Percentiles rank a stretch among this genome's conserved stretches.
phyloP scores from a whole-genome alignment of 345 rosid genomes.

The Psidium guajava region DNA sequence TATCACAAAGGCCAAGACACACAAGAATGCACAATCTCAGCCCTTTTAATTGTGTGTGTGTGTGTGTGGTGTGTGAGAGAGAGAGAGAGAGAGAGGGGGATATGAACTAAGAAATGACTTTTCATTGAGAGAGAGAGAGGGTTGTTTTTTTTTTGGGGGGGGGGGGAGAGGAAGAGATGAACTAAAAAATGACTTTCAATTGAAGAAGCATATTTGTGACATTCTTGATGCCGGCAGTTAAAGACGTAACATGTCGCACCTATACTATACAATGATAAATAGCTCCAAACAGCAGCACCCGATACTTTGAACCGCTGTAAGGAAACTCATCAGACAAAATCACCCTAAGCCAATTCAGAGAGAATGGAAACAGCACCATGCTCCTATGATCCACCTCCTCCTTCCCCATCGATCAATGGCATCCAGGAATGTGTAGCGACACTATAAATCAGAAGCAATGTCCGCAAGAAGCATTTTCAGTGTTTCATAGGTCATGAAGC shows the following conservation, averaged over 20 bases:
- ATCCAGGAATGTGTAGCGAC: slow-evolving; percentile 15
- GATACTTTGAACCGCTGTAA: not conserved
- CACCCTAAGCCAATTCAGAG: not conserved
- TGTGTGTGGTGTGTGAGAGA: too few species aligned
- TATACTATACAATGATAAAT: not conserved
- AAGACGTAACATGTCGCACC: not conserved
- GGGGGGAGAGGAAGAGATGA: too few species aligned
- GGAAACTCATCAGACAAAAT: not conserved
- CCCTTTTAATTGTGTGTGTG: not conserved
- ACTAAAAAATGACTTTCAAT: not conserved
- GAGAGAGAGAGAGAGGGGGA: not conserved
- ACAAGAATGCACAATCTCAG: not conserved
- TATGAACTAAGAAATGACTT: not conserved
- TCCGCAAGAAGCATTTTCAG: slow-evolving; percentile 56
- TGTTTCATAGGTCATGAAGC: slow-evolving; percentile 93
- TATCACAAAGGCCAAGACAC: not conserved
- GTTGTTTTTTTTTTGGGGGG: too few species aligned
- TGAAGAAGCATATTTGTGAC: not conserved
- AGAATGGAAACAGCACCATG: not conserved
- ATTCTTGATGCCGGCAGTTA: not conserved
- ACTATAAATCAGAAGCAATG: slow-evolving; percentile 24
- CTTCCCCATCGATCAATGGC: not conserved
- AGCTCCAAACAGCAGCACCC: not conserved
- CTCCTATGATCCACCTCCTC: not conserved
- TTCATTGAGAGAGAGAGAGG: too few species aligned